Evolutionary conservation across 495 filamentous ascomycete genomes (phyloP), one percentile per base, ranked within the genome.

Genomic region (Evernia prunastri): DNA sequence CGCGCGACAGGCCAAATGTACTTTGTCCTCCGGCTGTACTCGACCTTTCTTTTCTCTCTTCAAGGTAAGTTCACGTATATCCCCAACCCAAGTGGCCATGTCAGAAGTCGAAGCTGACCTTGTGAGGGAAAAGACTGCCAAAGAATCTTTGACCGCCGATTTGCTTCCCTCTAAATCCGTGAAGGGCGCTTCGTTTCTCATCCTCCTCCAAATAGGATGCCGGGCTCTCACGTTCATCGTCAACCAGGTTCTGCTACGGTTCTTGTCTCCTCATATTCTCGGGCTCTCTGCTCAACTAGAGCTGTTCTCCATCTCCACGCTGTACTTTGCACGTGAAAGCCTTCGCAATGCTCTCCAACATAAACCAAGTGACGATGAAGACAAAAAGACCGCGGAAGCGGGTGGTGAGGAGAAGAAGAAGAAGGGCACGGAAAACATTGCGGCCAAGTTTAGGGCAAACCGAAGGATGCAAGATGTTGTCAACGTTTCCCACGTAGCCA

Each of bases 291-390:
- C 91, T 4, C 95, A 96, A 72, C 82, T 97, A 6, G 94, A 99
- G 65, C 83, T 97, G 3, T 96, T 89, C 73, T 90, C 90, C 63
- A 86, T 92, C 36, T 87, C 90, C 3, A 86, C 95, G 15, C 79
- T 97, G 3, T 96, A 91, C 72, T 97, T 97, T 67, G 89, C 94
- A 0, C 81, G 94, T 37, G 94, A 99, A 75, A 90, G 87, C 61
- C 76, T 97, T 49, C 84, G 94, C 23, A 85, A 91, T 29, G 91
- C 92, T 5, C 82, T 96, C 42, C 92, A 96, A 73, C 82, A 93
- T 64, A 89, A 96, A 65, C 80, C 84, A 35, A 73, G 79, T 33
- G 63, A 65, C 56, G 36, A 13, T 8, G 23, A 58, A 42, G 20
- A 57, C 20, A 60, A 71, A 56, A 64, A 73, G 53, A 54, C 73